Evolutionary conservation across 2,329 filamentous ascomycete species (phyloP), one percentile per base, ranked within the genome.

Genomic region (Pseudogymnoascus sp.): DNA sequence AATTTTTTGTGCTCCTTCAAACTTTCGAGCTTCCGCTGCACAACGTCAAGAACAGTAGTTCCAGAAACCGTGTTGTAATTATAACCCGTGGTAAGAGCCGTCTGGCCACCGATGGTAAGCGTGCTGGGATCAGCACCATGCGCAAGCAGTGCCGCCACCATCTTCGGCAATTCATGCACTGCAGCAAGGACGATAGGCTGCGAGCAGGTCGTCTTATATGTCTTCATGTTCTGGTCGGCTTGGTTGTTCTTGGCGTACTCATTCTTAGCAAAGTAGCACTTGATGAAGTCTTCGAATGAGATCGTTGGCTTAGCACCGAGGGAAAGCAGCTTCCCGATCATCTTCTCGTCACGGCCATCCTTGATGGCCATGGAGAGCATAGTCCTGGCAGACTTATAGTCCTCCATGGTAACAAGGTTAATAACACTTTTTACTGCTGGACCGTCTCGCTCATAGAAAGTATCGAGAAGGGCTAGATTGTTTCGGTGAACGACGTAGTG

Each of bases 131-230:
- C 82, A 3, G 82, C 88, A 1, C 89, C 89, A 14, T 77, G 77
- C 14, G 83, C 76, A 1, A 96, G 72, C 2, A 96, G 79, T 41
- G 82, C 76, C 19, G 67, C 46, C 10, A 70, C 63, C 5, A 86
- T 71, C 0, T 78, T 75, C n/a, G 76, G 74, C 69, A 86, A 64
- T 68, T 84, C 81, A 6, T 73, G 70, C 75, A 80, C 12, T 3
- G 82, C 74, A 2, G 91, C 90, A 3, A 80, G 64, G 8, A 91
- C 78, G 12, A 95, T 75, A 0, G 91, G 90, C 69, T 93, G 90
- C 62, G 83, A 78, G 10, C 82, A 70, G 1, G 68, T 71, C 5
- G 73, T 65, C 3, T 78, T 72, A 71, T 86, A 90, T 0, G 68
- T 68, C 1, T 74, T 72, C 63, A 80, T 74, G 62, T 85, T 86